Base-by-base conservation (phyloP, 1,284 basidiomycete species). In the Trichosporon inkin region DNA sequence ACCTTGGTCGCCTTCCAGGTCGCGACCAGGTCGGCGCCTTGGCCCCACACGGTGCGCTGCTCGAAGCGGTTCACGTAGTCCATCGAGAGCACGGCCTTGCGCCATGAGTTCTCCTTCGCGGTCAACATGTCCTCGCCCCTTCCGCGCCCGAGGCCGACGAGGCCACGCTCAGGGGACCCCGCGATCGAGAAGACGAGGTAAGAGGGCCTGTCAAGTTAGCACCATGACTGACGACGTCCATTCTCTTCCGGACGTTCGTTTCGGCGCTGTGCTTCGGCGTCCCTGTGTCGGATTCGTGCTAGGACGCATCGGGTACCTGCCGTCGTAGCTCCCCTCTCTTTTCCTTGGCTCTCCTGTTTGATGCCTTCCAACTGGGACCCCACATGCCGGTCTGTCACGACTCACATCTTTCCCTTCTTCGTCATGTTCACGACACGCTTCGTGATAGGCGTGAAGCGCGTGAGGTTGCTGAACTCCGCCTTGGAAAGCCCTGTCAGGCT, bases 1-100 rank as follows among this genome's bases (percentile, higher is more conserved):
- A 98, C 83, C 64, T 84, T 84, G 13, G 90, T 93, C n/a, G 89
- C 82, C 17, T 92, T 90, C 71, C 92, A 87, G 79, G 96, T 97
- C 63, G 82, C 83, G 62, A 84, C 81, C 80, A 95, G 85, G 62
- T 92, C 88, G 37, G 59, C 51, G 2, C 81, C 81, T 57, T 67
- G 67, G 16, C 77, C 77, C 89, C 91, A 96, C 22, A 97, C 83
- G 34, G 95, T 98, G 55, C 94, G 84, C 66, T 86, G 81, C 78
- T 97, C 93, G 75, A 90, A 95, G 16, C 90, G 84, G 68, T 90
- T 86, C 61, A 98, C 89, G 69, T 83, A 87, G 77, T 97, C 94
- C 87, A 98, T 88, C 17, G 65, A 63, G 28, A 72, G 58, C 10
- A 72, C 68, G 24, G 76, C 94, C 67, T 89, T 84, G 40, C 84